These are phyloP conservation scores for Trichoderma harzianum DNA, from an alignment of 2,329 filamentous ascomycete genomes.

Conservation along the genomic window DNA sequence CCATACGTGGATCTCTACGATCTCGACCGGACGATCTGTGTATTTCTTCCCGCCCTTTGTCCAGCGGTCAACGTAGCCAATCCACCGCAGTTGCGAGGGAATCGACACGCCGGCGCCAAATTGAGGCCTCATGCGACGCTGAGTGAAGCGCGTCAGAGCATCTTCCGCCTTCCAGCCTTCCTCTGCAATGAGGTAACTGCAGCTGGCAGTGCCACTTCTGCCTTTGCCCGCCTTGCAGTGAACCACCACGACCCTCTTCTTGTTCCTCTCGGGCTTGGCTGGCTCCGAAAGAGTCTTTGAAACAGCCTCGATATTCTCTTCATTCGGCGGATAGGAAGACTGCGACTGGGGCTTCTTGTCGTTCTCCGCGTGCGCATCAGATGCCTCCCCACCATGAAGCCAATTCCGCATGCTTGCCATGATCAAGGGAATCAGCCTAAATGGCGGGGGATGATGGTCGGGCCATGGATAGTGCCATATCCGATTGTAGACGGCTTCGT, in stretches of 20 bases:
- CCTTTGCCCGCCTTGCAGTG: constrained; percentile 98
- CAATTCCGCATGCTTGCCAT: constrained; percentile 92
- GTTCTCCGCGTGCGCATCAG: constrained; percentile 13
- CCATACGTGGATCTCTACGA: constrained; percentile 87
- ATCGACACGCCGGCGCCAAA: constrained; percentile 92
- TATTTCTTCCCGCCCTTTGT: constrained; percentile 71
- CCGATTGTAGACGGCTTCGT: constrained; percentile 79
- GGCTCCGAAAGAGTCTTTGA: not conserved
- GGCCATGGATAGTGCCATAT: constrained; percentile 94
- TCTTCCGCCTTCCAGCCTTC: constrained; percentile 59
- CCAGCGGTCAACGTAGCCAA: constrained; percentile 88
- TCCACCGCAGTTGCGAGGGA: constrained; percentile 83
- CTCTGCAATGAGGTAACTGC: constrained; percentile 86
- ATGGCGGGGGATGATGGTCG: constrained; percentile 95
- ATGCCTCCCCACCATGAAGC: constrained; percentile 54
- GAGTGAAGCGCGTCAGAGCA: constrained; percentile 61
- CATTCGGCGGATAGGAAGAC: not conserved
- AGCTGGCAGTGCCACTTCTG: constrained; percentile 81
- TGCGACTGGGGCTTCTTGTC: not conserved
- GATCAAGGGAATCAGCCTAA: constrained; percentile 81
- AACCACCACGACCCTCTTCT: constrained; percentile 73
- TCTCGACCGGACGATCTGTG: constrained; percentile 75
- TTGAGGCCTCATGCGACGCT: constrained; percentile 80
- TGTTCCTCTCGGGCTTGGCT: constrained; percentile 33
- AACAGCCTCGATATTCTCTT: not conserved